These are phyloP conservation scores for Tylopilus vinaceipallidus DNA, from an alignment of 768 basidiomycete genomes.

Conservation along the genomic window DNA sequence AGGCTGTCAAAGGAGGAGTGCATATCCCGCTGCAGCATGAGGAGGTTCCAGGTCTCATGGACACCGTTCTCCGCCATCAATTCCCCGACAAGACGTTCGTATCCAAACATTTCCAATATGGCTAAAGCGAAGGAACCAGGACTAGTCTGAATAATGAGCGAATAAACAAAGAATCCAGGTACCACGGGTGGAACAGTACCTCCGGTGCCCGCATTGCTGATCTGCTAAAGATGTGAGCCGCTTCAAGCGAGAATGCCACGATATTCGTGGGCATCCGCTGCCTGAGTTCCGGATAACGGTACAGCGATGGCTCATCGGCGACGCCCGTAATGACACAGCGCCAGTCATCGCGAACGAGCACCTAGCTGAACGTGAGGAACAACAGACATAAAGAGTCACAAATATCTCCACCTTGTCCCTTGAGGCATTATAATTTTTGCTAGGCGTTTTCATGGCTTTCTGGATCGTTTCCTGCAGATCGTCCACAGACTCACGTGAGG, in stretches of 20 bases:
- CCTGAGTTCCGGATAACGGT: too few relatives aligned
- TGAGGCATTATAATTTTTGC: neutral
- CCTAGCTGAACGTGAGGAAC: neutral
- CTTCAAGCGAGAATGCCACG: neutral
- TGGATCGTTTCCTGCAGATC: neutral
- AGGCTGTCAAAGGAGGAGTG: neutral
- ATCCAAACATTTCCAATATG: neutral
- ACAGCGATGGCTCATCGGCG: too few relatives aligned
- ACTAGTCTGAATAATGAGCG: neutral
- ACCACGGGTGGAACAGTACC: neutral
- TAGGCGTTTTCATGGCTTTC: neutral
- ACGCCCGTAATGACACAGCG: neutral
- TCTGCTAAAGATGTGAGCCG: neutral
- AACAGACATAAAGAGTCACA: neutral
- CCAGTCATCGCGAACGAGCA: neutral
- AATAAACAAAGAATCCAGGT: neutral
- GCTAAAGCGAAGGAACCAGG: neutral
- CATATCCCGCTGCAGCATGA: neutral
- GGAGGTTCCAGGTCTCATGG: neutral
- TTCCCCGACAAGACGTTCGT: neutral
- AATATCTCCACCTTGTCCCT: neutral
- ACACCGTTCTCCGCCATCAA: neutral
- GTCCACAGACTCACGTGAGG: neutral
- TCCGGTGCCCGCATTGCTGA: too few relatives aligned
- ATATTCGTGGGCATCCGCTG: neutral